phyloP scores from a whole-genome alignment of 2,329 filamentous ascomycete species.

The Paraphoma chrysanthemicola region DNA sequence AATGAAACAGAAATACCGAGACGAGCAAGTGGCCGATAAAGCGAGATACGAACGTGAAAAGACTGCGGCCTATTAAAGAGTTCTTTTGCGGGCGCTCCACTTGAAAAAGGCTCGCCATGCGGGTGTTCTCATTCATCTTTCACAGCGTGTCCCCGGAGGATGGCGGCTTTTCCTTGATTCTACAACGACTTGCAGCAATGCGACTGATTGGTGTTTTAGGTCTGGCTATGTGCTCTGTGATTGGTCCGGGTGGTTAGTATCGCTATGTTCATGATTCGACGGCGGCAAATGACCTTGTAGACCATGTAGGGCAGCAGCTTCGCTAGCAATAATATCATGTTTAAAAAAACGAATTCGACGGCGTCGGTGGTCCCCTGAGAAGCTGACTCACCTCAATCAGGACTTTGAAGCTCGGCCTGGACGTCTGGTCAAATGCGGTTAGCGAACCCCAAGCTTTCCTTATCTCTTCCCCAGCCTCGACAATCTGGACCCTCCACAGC shows the following conservation, averaged over 20 bases:
- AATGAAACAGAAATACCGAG: constrained; percentile 37
- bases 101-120: not conserved
- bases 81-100: not conserved
- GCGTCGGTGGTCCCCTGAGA: not conserved
- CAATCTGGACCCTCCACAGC: constrained; percentile 8
- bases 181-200: not conserved
- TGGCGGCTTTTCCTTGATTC: not conserved
- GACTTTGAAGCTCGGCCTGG: not conserved
- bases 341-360: not conserved
- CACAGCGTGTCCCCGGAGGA: not conserved
- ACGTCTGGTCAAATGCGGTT: constrained; percentile 12
- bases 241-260: constrained; percentile 1
- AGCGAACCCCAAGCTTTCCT: constrained; percentile 16
- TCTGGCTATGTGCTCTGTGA: not conserved
- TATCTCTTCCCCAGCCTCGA: constrained; percentile 23
- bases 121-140: too few species aligned
- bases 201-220: not conserved
- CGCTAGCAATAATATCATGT: not conserved
- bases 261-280: not conserved
- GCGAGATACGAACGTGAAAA: constrained; percentile 24
- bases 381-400: not conserved
- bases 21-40: constrained; percentile 28
- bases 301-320: not conserved
- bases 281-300: not conserved
- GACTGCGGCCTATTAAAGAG: not conserved